These are phyloP conservation scores for Drechmeria coniospora DNA, from an alignment of 2,329 filamentous ascomycete genomes.

Conservation along the genomic window DNA sequence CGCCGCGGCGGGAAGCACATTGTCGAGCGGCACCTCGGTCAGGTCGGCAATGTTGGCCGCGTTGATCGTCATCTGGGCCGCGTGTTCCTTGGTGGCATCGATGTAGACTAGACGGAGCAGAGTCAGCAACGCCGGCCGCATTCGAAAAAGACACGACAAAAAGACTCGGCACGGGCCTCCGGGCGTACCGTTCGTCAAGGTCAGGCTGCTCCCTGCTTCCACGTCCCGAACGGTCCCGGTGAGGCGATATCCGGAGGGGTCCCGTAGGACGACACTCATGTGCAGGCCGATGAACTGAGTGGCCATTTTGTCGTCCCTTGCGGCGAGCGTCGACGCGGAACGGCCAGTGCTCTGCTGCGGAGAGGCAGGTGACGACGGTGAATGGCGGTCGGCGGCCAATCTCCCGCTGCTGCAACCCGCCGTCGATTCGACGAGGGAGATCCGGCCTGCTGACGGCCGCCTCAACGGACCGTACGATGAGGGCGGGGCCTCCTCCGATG, in stretches of 20 bases:
- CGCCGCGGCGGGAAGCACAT: constrained; percentile 12
- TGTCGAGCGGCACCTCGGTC: constrained; percentile 20
- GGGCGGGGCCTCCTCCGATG: too few relatives aligned
- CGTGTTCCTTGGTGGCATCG: constrained; percentile 25
- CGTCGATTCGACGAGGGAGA: too few relatives aligned
- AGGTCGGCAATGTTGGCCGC: constrained; percentile 30
- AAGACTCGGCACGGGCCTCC: constrained; percentile 2
- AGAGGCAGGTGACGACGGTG: too few relatives aligned
- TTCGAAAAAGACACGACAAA: not conserved
- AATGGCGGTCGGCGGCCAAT: too few relatives aligned
- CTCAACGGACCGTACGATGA: too few relatives aligned
- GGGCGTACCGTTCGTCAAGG: constrained; percentile 52
- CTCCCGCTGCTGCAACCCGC: too few relatives aligned
- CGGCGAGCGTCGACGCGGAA: not conserved
- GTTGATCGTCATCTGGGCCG: constrained; percentile 27
- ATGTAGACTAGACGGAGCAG: constrained; percentile 18
- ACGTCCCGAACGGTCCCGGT: constrained; percentile 58
- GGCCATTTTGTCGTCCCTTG: constrained; percentile 23
- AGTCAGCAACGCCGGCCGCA: not conserved
- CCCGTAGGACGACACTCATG: constrained; percentile 56
- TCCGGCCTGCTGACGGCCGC: too few relatives aligned
- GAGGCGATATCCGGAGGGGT: constrained; percentile 47
- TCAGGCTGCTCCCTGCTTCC: constrained; percentile 49
- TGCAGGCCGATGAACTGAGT: constrained; percentile 60
- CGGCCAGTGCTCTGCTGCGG: too few relatives aligned